These are phyloP conservation scores for Oryza rufipogon DNA, from an alignment of 176 grass and related monocot genomes.

Conservation along the genomic window DNA sequence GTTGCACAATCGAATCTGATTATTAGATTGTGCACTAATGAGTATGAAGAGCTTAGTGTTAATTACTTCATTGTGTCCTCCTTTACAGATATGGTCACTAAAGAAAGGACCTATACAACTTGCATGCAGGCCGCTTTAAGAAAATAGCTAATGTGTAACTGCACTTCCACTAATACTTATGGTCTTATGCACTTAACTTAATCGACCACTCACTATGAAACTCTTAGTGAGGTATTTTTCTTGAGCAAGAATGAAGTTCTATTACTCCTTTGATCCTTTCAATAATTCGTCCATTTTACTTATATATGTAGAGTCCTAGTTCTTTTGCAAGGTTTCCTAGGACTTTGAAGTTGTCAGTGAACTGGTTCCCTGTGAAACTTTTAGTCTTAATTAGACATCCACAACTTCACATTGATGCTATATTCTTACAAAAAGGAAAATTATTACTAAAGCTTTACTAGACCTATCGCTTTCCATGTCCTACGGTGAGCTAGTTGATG, in stretches of 20 bases:
- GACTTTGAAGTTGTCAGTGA: slow-evolving; percentile 12
- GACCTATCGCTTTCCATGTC: background rate
- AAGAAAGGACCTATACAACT: background rate
- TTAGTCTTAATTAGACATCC: background rate
- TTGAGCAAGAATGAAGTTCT: background rate
- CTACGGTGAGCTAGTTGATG: background rate
- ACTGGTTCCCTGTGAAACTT: background rate
- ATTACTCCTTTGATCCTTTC: background rate
- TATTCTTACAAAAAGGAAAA: slow-evolving; percentile 28
- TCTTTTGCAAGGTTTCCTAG: background rate
- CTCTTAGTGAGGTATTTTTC: background rate
- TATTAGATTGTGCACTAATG: background rate
- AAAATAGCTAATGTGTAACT: background rate
- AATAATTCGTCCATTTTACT: background rate
- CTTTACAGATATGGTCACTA: background rate
- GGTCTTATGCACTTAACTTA: background rate
- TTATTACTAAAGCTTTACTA: slow-evolving; percentile 8
- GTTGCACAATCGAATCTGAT: background rate
- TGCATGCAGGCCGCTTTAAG: background rate
- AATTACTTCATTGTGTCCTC: background rate
- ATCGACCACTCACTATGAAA: background rate
- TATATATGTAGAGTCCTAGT: background rate
- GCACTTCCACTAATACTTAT: background rate
- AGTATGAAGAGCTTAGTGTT: background rate
- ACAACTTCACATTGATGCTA: background rate